Percentiles rank a stretch among this genome's conserved stretches.
Evolutionary conservation across 2,329 filamentous ascomycete genomes (phyloP).

Genomic region (Lachnellula hyalina): DNA sequence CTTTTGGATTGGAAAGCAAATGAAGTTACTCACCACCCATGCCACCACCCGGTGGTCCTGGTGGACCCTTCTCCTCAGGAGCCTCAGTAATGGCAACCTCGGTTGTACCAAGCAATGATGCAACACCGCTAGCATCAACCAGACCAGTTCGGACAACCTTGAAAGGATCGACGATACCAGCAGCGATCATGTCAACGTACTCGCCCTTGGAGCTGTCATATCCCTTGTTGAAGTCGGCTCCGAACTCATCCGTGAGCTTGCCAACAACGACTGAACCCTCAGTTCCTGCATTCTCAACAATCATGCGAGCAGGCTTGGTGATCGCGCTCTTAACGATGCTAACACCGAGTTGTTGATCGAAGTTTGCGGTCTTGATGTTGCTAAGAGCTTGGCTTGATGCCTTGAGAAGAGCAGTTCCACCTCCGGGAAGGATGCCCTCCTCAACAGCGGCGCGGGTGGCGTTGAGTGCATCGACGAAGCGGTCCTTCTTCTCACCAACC

Average conservation of each 20-base stretch:
- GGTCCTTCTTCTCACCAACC: conserved; percentile 99
- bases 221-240: conserved; percentile 92
- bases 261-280: conserved; percentile 96
- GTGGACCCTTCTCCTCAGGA: conserved; percentile 75
- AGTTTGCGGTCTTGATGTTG: conserved; percentile 84
- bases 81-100: conserved; percentile 98
- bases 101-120: conserved; percentile 93
- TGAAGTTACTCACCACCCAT: conserved; percentile 49
- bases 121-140: conserved; percentile 90
- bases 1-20: background rate
- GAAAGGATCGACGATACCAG: conserved; percentile 97
- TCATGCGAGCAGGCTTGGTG: conserved; percentile 87
- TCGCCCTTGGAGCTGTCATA: conserved; percentile 96
- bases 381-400: conserved; percentile 83
- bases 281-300: conserved; percentile 94
- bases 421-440: conserved; percentile 97
- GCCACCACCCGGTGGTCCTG: conserved; percentile 53
- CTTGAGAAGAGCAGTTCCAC: conserved; percentile 97
- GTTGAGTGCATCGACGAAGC: conserved; percentile 96
- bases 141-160: conserved; percentile 98
- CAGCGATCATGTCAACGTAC: conserved; percentile 96
- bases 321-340: conserved; percentile 98
- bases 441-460: conserved; percentile 97
- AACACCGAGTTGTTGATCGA: conserved; percentile 98
- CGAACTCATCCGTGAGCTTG: conserved; percentile 95